A percentile compares a stretch with the other conserved stretches of the same genome.
phyloP scores from a whole-genome alignment of 805 yeast genomes.

The Wickerhamomyces sydowiorum region DNA sequence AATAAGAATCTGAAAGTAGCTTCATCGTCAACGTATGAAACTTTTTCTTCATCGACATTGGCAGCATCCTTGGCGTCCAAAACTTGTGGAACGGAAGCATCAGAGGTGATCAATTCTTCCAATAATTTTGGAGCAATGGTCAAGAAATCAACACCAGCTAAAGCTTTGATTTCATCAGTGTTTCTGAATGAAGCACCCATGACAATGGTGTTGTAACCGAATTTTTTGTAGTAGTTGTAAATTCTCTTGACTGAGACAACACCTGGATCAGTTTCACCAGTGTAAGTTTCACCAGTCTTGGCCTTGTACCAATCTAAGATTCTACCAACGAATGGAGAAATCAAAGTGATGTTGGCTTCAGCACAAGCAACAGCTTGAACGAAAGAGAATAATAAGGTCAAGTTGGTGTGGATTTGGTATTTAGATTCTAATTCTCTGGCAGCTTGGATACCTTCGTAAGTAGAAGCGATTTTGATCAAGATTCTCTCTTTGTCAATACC shows the following conservation, averaged over 20 bases:
- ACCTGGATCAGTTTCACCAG: slow-evolving; percentile 89
- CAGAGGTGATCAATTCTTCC: slow-evolving; percentile 79
- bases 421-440: slow-evolving; percentile 91
- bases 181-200: slow-evolving; percentile 99
- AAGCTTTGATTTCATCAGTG: slow-evolving; percentile 87
- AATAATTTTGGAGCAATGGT: slow-evolving; percentile 92
- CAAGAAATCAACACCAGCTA: slow-evolving; percentile 95
- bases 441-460: slow-evolving; percentile 99
- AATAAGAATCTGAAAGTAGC: slow-evolving; percentile 82
- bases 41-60: slow-evolving; percentile 57
- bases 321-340: slow-evolving; percentile 99
- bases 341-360: slow-evolving; percentile 92
- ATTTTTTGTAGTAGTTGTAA: slow-evolving; percentile 97
- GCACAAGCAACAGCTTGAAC: slow-evolving; percentile 99
- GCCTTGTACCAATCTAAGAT: slow-evolving; percentile 98
- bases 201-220: slow-evolving; percentile 92
- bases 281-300: slow-evolving; percentile 81
- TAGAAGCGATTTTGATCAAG: slow-evolving; percentile 93
- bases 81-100: slow-evolving; percentile 72
- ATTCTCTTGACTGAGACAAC: slow-evolving; percentile 82
- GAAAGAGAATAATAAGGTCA: slow-evolving; percentile 91
- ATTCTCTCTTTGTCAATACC: slow-evolving; percentile 89
- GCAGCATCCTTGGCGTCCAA: slow-evolving; percentile 67
- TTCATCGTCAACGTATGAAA: slow-evolving; percentile 79
- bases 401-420: slow-evolving; percentile 88